Evolutionary conservation across 2,329 filamentous ascomycete species (phyloP).

Genomic region (Helotiales sp.): DNA sequence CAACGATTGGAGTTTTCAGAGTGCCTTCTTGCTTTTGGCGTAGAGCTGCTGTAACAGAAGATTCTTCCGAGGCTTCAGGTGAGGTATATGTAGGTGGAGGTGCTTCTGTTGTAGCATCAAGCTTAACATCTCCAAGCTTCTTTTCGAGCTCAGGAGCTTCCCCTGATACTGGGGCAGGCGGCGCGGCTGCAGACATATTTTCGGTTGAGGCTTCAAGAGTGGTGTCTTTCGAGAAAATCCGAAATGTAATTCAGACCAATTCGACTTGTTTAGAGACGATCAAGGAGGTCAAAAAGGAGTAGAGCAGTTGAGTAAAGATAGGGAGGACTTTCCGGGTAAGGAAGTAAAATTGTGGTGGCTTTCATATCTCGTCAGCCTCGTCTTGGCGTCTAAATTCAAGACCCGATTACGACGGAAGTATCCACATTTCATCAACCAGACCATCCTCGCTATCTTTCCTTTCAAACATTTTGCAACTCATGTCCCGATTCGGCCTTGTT

Average conservation of each 20-base stretch:
- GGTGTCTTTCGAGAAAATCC: not conserved
- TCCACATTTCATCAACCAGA: too few relatives aligned
- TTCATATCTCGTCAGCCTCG: conserved; percentile 10
- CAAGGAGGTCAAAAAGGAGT: not conserved
- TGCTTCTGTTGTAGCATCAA: conserved; percentile 15
- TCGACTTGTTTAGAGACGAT: not conserved
- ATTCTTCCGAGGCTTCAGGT: conserved; percentile 9
- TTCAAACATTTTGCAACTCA: too few relatives aligned
- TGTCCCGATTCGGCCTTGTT: too few relatives aligned
- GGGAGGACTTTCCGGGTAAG: not conserved
- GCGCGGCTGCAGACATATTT: conserved; percentile 27
- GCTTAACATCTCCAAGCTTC: conserved; percentile 29
- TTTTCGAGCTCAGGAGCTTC: conserved; percentile 12
- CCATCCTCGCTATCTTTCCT: too few relatives aligned
- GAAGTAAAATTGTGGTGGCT: conserved; percentile 17
- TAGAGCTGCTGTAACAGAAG: conserved; percentile 33
- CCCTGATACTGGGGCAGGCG: conserved; percentile 12
- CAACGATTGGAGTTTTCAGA: conserved; percentile 46
- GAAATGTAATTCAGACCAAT: not conserved
- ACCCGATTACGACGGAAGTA: not conserved
- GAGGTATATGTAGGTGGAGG: not conserved
- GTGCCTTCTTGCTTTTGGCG: conserved; percentile 44
- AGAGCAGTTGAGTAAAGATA: not conserved
- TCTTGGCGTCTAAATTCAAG: not conserved
- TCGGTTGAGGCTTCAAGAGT: not conserved